Evolutionary conservation across 1,139 yeast genomes (phyloP), one percentile per base, ranked within the genome.

Genomic region (Pichia sp.): DNA sequence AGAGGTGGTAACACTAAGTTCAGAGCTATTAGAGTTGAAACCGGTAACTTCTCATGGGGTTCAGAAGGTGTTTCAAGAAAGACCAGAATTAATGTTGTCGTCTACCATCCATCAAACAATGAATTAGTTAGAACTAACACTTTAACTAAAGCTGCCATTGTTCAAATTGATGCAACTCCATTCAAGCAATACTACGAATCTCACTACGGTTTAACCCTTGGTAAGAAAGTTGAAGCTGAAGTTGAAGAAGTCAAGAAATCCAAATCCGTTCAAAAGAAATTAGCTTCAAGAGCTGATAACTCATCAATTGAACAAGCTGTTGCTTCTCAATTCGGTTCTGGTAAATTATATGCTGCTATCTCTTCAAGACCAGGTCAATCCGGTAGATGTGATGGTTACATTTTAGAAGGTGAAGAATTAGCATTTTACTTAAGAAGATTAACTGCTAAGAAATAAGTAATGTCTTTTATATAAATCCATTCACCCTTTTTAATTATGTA

Each of bases 291-390:
- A 84, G 82, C 96, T 71, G 79, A 82, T 65, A 73, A 77, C 63
- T 84, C 98, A 69, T 81, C 84, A 79, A 80, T 90, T 70, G 97
- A 91, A 80, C 74, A 81, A 66, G 84, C 96, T 71, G 93, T 93
- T 68, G 95, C 90, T 73, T 73, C 91, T 70, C 99, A 93, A 83
- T 93, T 93, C 85, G 84, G 85, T 76, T 90, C 98, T 67, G 98
- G 98, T 84, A 90, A 95, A 81, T 86, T 93, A 72, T 93, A 93
- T 83, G 99, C 99, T 76, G 85, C 84, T 76, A 90, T 93, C 74
- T 90, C 99, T 68, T 93, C 99, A 58, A 91, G 99, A 85, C 99
- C 99, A 76, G 99, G 99, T 79, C 99, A 93, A 85, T 87, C 96
- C 67, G 99, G 99, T 80, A 95, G 99, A 83, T 86, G 93, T 81